Percentiles rank a stretch among this genome's conserved stretches.
Evolutionary conservation across 192 early-diverging fungal species (phyloP).

Genomic region (Coemansia umbellata): DNA sequence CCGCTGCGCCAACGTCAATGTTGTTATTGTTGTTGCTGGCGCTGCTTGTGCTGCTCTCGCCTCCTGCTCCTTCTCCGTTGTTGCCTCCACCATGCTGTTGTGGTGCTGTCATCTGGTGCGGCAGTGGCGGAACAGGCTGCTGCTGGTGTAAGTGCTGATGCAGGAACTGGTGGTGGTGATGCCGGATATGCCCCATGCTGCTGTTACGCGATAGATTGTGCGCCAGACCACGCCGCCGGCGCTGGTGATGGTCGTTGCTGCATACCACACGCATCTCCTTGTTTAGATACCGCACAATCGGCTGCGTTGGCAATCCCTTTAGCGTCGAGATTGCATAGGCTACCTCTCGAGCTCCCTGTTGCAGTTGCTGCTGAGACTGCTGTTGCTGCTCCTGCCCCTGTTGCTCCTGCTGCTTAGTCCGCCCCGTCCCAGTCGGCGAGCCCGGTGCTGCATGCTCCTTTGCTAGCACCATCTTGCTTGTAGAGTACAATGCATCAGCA

Average conservation of each 20-base stretch:
- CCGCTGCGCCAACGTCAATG: not conserved
- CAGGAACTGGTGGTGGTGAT: conserved; percentile 15
- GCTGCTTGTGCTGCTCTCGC: not conserved
- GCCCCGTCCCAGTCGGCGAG: conserved; percentile 13
- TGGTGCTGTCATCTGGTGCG: conserved; percentile 10
- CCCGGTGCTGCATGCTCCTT: conserved; percentile 25
- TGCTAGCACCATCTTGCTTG: conserved; percentile 18
- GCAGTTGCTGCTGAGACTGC: not conserved
- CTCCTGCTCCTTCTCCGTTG: not conserved
- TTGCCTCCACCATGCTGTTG: not conserved
- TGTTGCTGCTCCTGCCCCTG: not conserved
- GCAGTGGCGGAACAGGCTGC: conserved; percentile 42
- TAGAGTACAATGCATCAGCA: conserved; percentile 44
- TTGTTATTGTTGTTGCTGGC: not conserved
- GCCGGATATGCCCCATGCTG: conserved; percentile 37
- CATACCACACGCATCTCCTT: conserved; percentile 40
- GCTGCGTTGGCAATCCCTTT: conserved; percentile 49
- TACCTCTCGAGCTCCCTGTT: conserved; percentile 10
- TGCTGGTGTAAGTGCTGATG: conserved; percentile 21
- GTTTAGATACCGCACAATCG: conserved; percentile 42
- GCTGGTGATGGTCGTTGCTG: conserved; percentile 11
- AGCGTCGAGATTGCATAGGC: conserved; percentile 41
- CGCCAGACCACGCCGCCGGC: conserved; percentile 32
- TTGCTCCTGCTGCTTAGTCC: conserved; percentile 4
- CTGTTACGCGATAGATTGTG: conserved; percentile 43